Evolutionary conservation across 306 rosid genomes (phyloP).

Genomic region (Carpinus viminea): DNA sequence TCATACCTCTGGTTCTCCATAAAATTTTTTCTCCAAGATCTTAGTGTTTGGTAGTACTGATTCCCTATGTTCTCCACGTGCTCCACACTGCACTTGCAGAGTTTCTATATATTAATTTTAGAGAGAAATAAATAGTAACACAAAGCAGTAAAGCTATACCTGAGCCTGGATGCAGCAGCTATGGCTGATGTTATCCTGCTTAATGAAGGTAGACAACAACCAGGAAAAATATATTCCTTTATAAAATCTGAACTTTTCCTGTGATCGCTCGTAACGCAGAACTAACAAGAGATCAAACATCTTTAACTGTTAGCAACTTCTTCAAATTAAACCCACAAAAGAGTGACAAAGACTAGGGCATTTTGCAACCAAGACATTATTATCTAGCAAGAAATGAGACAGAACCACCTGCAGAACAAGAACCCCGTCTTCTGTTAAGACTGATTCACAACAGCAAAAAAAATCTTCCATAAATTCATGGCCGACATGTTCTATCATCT

Average conservation of each 20-base stretch:
- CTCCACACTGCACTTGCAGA: conserved; percentile 59
- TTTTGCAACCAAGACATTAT: neutral
- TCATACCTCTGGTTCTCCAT: conserved; percentile 56
- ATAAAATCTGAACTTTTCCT: conserved; percentile 78
- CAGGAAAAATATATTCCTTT: conserved; percentile 86
- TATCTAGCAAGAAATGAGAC: no score
- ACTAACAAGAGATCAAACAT: conserved; percentile 33
- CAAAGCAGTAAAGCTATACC: no score
- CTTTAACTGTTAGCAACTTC: neutral
- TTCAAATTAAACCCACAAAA: conserved; percentile 7
- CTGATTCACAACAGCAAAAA: conserved; percentile 74
- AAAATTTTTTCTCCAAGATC: conserved; percentile 85
- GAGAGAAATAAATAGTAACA: neutral
- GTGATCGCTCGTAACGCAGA: no score
- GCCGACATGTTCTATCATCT: conserved; percentile 85
- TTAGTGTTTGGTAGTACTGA: conserved; percentile 82
- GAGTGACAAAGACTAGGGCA: neutral
- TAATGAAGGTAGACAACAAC: conserved; percentile 78
- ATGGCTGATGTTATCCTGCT: conserved; percentile 81
- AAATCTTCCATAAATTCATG: conserved; percentile 81
- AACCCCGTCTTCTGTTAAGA: conserved; percentile 70
- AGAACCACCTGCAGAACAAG: conserved; percentile 66
- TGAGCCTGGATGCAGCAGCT: conserved; percentile 54
- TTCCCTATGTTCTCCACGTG: conserved; percentile 74
- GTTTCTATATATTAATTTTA: conserved; percentile 6